phyloP scores from a whole-genome alignment of 2,329 filamentous ascomycete species.

The Coniella lustricola region DNA sequence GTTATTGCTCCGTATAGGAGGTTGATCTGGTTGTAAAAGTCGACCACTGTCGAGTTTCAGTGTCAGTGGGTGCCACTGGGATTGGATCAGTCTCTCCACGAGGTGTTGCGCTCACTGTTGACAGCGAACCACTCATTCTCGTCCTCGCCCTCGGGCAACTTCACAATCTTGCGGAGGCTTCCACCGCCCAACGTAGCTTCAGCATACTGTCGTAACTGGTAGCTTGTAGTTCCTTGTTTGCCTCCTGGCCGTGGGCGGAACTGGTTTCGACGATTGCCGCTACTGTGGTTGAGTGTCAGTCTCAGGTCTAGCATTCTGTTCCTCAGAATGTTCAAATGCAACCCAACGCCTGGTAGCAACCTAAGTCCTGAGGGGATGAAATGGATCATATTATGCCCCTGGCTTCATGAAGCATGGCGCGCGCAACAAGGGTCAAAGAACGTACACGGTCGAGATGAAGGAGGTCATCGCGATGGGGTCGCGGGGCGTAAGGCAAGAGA shows the following conservation, averaged over 20 bases:
- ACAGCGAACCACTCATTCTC: conserved; percentile 97
- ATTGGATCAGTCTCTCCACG: neutral
- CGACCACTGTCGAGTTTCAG: conserved; percentile 64
- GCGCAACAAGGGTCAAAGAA: conserved; percentile 35
- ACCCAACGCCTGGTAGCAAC: neutral
- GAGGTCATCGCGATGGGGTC: conserved; percentile 53
- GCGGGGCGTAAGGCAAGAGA: neutral
- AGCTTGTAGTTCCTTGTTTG: conserved; percentile 77
- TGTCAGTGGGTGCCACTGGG: neutral
- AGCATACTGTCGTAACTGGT: conserved; percentile 95
- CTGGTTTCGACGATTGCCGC: conserved; percentile 80
- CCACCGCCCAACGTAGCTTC: conserved; percentile 94
- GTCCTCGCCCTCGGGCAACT: conserved; percentile 93
- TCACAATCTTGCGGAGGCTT: conserved; percentile 91
- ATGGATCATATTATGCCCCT: no score
- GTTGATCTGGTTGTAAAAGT: conserved; percentile 99
- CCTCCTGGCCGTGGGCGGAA: conserved; percentile 81
- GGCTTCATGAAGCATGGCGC: conserved; percentile 20
- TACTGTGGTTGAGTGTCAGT: conserved; percentile 43
- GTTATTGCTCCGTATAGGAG: conserved; percentile 97
- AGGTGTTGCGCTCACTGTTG: conserved; percentile 60
- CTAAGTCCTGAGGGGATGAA: neutral
- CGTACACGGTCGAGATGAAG: conserved; percentile 77
- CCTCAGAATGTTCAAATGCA: neutral
- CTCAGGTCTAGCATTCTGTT: neutral